phyloP scores from a whole-genome alignment of 108 stramenopile species.

The Stephanodiscus minutulus region DNA sequence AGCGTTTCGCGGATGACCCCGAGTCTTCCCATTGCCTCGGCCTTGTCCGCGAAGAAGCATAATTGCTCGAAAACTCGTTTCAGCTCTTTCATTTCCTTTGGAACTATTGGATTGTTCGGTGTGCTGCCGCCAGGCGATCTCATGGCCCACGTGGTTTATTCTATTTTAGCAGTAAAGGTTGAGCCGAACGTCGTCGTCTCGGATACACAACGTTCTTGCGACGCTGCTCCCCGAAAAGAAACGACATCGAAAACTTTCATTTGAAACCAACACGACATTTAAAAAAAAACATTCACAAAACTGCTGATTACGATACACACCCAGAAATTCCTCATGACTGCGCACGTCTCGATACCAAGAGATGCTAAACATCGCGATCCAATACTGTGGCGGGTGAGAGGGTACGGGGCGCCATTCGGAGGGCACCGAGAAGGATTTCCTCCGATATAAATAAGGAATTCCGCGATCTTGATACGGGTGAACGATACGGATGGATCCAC shows the following conservation, averaged over 20 bases:
- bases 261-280: background rate
- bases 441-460: too few species aligned
- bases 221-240: background rate
- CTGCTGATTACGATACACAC: too few species aligned
- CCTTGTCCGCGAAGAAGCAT: conserved; percentile 54
- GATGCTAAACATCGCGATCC: too few species aligned
- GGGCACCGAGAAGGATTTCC: too few species aligned
- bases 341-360: too few species aligned
- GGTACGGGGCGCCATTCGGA: too few species aligned
- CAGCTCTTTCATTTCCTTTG: conserved; percentile 58
- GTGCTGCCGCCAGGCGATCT: conserved; percentile 13
- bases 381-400: too few species aligned
- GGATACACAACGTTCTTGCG: background rate
- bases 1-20: conserved; percentile 27
- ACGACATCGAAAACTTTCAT: background rate
- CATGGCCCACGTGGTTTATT: conserved; percentile 4
- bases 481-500: too few species aligned
- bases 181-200: background rate
- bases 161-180: too few species aligned
- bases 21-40: conserved; percentile 37
- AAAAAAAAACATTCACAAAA: background rate
- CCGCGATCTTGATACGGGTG: too few species aligned
- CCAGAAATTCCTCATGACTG: too few species aligned
- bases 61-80: conserved; percentile 54
- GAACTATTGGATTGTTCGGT: conserved; percentile 34